A percentile compares a stretch with the other conserved stretches of the same genome.
These are phyloP conservation scores for Saccharomyces hybrid DNA, from an alignment of 1,139 yeast genomes.

Conservation along the genomic window DNA sequence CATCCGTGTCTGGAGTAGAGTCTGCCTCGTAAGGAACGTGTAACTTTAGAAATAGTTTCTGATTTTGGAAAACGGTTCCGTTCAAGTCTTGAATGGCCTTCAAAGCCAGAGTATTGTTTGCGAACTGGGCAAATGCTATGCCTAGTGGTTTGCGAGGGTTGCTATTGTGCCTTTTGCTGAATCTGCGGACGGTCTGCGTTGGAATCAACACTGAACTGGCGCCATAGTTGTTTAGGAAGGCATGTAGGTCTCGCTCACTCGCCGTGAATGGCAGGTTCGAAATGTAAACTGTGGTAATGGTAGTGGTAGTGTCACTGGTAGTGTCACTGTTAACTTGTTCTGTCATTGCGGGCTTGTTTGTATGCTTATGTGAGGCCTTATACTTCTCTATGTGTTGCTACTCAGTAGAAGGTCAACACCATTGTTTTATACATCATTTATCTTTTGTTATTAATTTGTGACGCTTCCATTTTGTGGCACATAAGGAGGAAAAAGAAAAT, in stretches of 20 bases:
- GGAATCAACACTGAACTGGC: slow-evolving; percentile 45
- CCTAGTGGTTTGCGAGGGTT: slow-evolving; percentile 47
- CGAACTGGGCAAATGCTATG: slow-evolving; percentile 58
- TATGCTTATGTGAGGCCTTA: neutral
- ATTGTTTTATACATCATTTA: neutral
- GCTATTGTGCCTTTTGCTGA: slow-evolving; percentile 34
- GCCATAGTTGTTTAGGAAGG: slow-evolving; percentile 35
- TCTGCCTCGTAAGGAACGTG: slow-evolving; percentile 39
- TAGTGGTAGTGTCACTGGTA: neutral
- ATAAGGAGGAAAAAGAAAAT: neutral
- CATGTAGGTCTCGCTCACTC: slow-evolving; percentile 45
- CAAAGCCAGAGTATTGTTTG: slow-evolving; percentile 41
- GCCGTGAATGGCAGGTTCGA: slow-evolving; percentile 48
- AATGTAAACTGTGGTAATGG: slow-evolving; percentile 37
- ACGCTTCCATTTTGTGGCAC: neutral
- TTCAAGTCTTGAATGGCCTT: slow-evolving; percentile 39
- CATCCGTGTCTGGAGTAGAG: slow-evolving; percentile 9
- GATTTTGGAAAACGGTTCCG: slow-evolving; percentile 37
- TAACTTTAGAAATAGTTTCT: slow-evolving; percentile 35
- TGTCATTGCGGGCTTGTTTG: neutral
- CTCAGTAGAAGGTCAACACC: neutral
- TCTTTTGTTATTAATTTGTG: neutral
- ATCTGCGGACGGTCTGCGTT: slow-evolving; percentile 44
- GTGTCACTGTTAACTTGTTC: slow-evolving; percentile 5
- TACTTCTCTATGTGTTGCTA: neutral